Conservation (phyloP, 441 rosid species). For the Pelargonium cotyledonis region DNA sequence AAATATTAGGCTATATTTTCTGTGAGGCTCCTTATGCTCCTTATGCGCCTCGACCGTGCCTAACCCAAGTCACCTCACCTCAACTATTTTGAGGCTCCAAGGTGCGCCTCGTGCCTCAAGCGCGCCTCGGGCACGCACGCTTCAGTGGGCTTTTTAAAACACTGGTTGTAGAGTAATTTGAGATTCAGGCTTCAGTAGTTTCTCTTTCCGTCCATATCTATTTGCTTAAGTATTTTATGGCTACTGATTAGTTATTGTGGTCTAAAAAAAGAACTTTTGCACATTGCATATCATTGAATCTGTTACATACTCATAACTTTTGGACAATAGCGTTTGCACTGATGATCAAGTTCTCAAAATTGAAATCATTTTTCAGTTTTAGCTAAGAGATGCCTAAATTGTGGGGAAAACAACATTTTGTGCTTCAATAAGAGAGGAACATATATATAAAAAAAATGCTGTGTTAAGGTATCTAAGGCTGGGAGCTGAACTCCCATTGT, state of each 20-base stretch:
- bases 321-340: not conserved
- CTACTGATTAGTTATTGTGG: not conserved
- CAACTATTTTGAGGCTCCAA: no score
- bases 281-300: not conserved
- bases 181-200: not conserved
- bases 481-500: not conserved
- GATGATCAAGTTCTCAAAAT: not conserved
- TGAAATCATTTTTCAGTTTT: not conserved
- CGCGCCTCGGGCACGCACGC: no score
- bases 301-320: no score
- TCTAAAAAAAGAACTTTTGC: not conserved
- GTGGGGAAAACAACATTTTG: not conserved
- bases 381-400: not conserved
- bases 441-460: not conserved
- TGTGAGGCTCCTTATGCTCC: no score
- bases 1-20: no score
- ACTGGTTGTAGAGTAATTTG: not conserved
- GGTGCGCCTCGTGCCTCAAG: no score
- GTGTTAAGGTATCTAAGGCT: not conserved
- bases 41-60: no score
- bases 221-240: not conserved
- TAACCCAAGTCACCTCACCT: no score
- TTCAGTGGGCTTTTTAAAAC: no score
- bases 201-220: not conserved
- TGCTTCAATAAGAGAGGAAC: not conserved